phyloP scores from a whole-genome alignment of 2,329 filamentous ascomycete genomes.

The Hypoxylon sp. region DNA sequence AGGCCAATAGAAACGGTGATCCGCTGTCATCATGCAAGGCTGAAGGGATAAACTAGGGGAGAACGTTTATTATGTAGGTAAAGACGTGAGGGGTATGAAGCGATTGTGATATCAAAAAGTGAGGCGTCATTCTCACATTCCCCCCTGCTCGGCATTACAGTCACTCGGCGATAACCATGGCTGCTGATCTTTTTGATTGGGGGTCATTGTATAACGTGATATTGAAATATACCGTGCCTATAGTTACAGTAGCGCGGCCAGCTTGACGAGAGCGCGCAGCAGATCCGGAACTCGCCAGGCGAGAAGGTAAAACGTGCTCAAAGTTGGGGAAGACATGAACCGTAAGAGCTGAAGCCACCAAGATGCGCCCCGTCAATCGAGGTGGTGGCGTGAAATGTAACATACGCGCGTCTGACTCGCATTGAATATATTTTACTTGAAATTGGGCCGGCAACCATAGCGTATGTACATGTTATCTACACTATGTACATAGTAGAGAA shows the following conservation, averaged over 20 bases:
- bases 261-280: not conserved
- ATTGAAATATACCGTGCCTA: not conserved
- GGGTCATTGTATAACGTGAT: not conserved
- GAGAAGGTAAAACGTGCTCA: slow-evolving; percentile 1
- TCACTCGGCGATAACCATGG: slow-evolving; percentile 32
- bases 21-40: slow-evolving; percentile 22
- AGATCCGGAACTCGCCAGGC: slow-evolving; percentile 11
- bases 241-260: not conserved
- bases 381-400: slow-evolving; percentile 28
- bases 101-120: slow-evolving; percentile 11
- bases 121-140: slow-evolving; percentile 19
- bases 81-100: not conserved
- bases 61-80: not conserved
- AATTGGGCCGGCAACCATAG: slow-evolving; percentile 26
- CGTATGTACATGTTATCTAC: too few relatives aligned
- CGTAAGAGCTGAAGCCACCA: not conserved
- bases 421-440: slow-evolving; percentile 31
- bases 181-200: slow-evolving; percentile 26
- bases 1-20: slow-evolving; percentile 22
- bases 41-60: slow-evolving; percentile 11
- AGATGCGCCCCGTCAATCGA: slow-evolving; percentile 18
- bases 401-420: slow-evolving; percentile 37
- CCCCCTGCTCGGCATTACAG: slow-evolving; percentile 30
- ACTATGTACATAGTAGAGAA: too few relatives aligned
- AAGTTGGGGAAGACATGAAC: slow-evolving; percentile 12